Conservation (phyloP, 1,284 basidiomycete species). For the Ganoderma resinaceum region DNA sequence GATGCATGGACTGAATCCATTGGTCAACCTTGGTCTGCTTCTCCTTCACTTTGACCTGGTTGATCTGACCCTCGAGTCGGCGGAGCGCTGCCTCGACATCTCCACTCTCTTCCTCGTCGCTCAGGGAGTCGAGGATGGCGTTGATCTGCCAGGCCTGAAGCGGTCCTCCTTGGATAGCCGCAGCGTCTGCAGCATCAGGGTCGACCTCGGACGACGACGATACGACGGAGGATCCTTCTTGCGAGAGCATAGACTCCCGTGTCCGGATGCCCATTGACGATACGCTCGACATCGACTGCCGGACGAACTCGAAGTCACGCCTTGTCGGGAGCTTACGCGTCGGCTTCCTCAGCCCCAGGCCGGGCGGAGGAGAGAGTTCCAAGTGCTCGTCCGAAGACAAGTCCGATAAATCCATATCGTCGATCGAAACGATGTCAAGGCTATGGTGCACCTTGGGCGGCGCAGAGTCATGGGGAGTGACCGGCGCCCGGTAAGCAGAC, state of each 20-base stretch:
- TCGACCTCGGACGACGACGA: constrained; percentile 50
- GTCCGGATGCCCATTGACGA: constrained; percentile 79
- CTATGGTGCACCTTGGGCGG: constrained; percentile 14
- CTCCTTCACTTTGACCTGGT: constrained; percentile 68
- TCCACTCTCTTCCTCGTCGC: constrained; percentile 75
- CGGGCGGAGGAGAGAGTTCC: constrained; percentile 46
- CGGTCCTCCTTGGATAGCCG: constrained; percentile 47
- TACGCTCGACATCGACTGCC: constrained; percentile 69
- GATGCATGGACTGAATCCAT: constrained; percentile 79
- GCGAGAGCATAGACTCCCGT: constrained; percentile 58
- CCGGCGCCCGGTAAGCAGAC: background rate
- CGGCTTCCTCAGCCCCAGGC: constrained; percentile 56
- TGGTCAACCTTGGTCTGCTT: constrained; percentile 81
- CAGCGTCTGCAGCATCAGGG: constrained; percentile 34
- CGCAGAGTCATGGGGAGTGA: constrained; percentile 6
- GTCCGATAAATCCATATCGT: constrained; percentile 78
- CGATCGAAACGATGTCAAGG: constrained; percentile 76
- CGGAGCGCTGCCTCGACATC: constrained; percentile 83
- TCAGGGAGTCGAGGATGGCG: constrained; percentile 78
- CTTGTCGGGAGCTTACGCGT: constrained; percentile 69
- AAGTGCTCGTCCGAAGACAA: constrained; percentile 59
- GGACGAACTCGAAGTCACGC: constrained; percentile 80
- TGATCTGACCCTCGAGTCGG: constrained; percentile 85
- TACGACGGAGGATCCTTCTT: constrained; percentile 47
- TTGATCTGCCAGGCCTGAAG: constrained; percentile 83